These are phyloP conservation scores for Rhizopus arrhizus DNA, from an alignment of 371 early-diverging fungal genomes.

Conservation along the genomic window DNA sequence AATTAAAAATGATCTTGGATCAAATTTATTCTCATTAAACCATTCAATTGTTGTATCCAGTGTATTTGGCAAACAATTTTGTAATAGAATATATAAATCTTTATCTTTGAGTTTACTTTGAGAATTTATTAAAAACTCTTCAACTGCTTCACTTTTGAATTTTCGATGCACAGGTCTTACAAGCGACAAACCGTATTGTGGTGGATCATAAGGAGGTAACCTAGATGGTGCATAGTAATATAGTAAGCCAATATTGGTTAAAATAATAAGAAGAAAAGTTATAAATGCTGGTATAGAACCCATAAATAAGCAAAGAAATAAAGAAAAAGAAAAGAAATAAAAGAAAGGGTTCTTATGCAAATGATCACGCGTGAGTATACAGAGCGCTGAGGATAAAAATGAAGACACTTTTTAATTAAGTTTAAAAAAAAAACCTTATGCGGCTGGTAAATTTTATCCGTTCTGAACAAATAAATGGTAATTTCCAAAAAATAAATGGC, in stretches of 20 bases:
- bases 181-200: conserved; percentile 26
- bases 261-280: conserved; percentile 4
- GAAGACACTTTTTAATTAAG: no score
- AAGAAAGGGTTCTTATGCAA: no score
- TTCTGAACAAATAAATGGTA: no score
- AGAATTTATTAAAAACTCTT: conserved; percentile 24
- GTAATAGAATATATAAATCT: conserved; percentile 48
- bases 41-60: conserved; percentile 58
- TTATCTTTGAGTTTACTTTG: conserved; percentile 33
- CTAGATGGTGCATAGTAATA: conserved; percentile 9
- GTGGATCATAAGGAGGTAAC: conserved; percentile 26
- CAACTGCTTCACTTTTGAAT: conserved; percentile 34
- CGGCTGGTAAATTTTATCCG: no score
- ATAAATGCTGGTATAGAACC: no score
- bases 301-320: no score
- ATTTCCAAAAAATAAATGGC: no score
- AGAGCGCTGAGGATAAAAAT: no score
- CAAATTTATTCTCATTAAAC: conserved; percentile 21
- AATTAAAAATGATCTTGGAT: conserved; percentile 54
- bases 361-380: no score
- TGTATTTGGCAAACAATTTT: conserved; percentile 60
- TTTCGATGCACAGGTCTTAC: conserved; percentile 31
- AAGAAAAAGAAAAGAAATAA: no score
- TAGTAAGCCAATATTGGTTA: conserved; percentile 18
- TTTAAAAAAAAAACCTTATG: no score